These are phyloP conservation scores for Azolla pinnata DNA, from an alignment of 75 land plant genomes.

Conservation along the genomic window DNA sequence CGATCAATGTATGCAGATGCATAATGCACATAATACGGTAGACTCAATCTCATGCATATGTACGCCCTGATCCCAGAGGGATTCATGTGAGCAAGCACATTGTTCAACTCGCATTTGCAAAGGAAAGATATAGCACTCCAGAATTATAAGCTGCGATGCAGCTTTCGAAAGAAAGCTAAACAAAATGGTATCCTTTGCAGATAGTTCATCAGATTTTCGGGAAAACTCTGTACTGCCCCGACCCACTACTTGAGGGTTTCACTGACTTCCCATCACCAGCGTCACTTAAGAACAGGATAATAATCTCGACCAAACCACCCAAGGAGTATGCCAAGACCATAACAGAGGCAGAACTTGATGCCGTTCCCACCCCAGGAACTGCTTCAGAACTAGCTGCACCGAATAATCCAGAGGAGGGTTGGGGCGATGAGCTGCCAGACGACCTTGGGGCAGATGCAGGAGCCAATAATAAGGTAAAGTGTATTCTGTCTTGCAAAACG, in stretches of 20 bases:
- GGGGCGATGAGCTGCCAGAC: slow-evolving; percentile 27
- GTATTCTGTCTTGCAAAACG: too few species aligned
- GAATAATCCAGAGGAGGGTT: slow-evolving; percentile 26
- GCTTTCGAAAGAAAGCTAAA: not conserved
- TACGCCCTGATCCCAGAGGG: too few species aligned
- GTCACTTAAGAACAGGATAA: slow-evolving; percentile 41
- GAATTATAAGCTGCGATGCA: too few species aligned
- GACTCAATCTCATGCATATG: too few species aligned
- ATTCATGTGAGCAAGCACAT: too few species aligned
- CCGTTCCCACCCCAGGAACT: slow-evolving; percentile 3
- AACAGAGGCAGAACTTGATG: slow-evolving; percentile 4
- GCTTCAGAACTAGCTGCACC: slow-evolving; percentile 12
- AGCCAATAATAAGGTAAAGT: too few species aligned
- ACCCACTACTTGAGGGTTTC: slow-evolving; percentile 12
- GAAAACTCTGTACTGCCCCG: slow-evolving; percentile 40
- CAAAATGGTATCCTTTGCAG: too few species aligned
- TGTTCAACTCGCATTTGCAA: too few species aligned
- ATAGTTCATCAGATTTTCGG: slow-evolving; percentile 51
- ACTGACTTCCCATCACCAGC: slow-evolving; percentile 70
- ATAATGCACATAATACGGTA: too few species aligned
- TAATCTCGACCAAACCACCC: slow-evolving; percentile 84
- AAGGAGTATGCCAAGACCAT: slow-evolving; percentile 42
- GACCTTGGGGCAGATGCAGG: too few species aligned
- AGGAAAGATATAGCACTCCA: too few species aligned
- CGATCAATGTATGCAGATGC: too few species aligned